A percentile compares a stretch with the other conserved stretches of the same genome.
These are phyloP conservation scores for Colletotrichum sidae DNA, from an alignment of 2,329 filamentous ascomycete species.

Conservation along the genomic window DNA sequence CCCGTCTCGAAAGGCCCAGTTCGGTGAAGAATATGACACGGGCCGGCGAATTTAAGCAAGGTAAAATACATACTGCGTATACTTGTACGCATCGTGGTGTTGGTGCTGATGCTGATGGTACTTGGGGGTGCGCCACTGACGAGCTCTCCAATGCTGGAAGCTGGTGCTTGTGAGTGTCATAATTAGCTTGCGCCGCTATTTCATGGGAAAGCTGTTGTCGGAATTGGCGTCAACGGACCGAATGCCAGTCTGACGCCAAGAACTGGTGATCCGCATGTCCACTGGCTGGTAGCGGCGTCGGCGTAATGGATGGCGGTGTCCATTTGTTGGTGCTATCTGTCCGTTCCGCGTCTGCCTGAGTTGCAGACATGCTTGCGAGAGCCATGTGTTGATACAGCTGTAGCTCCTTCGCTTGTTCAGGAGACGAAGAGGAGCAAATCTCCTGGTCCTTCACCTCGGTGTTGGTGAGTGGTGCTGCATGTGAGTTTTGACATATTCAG, in stretches of 20 bases:
- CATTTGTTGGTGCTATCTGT: too few species aligned
- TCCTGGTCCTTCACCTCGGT: constrained; percentile 27
- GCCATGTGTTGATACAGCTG: constrained; percentile 9
- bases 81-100: too few species aligned
- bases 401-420: not conserved
- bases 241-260: constrained; percentile 15
- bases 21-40: constrained; percentile 31
- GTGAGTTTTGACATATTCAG: constrained; percentile 1
- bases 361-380: constrained; percentile 5
- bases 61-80: not conserved
- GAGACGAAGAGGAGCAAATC: not conserved
- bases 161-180: too few species aligned
- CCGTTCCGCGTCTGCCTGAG: not conserved
- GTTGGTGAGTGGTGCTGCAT: not conserved
- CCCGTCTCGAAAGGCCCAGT: constrained; percentile 7
- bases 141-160: too few species aligned
- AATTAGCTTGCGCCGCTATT: not conserved
- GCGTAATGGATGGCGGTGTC: too few species aligned
- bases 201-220: constrained; percentile 5
- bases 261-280: constrained; percentile 8
- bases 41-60: not conserved
- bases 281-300: not conserved
- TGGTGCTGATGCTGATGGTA: too few species aligned
- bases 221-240: constrained; percentile 15
- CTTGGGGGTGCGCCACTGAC: too few species aligned